Base-by-base conservation (phyloP, 176 grass and related monocot genomes). In the Rhynchospora pubera region DNA sequence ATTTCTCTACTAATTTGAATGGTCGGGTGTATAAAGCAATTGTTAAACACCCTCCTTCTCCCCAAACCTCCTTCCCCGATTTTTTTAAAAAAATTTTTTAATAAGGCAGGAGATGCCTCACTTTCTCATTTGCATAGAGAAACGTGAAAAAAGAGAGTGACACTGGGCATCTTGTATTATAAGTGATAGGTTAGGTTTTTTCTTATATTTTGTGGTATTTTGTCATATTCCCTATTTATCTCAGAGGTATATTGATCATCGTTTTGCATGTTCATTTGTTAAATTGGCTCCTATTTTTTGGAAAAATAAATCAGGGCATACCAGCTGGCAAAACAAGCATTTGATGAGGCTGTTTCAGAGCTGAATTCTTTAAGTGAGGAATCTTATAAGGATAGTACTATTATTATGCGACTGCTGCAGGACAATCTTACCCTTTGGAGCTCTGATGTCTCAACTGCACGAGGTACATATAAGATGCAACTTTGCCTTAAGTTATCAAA, bases 391-490 rank as follows among this genome's bases (percentile, higher is more conserved):
- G 90, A 94, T 26, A 92, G 85, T 83, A 63, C 72, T 79, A 52
- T 92, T 81, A 90, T 94, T 81, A 86, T 97, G 61, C 86, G 93
- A 65, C 80, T 94, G 85, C 71, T 97, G 69, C 89, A 84, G 83
- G 90, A 92, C 71, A 97, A 94, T 83, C 64, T 94, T 53, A 65
- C 77, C 66, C 80, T 94, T 73, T 97, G 94, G 91, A 89, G 44
- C 2, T 72, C 86, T 22, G 83, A 92, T 70, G 22, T 68, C 44
- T 23, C 86, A 72, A 82, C 64, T 42, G 83, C 75, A 83, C 88
- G 88, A 77, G 72, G 72, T 77, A 77, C 72, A 55, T 77, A 15
- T 44, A 45, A 46, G 45, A 3, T 30, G 55, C 24, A 51, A 52
- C 12, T 64, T 65, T 44, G 12, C 23, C 16, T 47, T 75, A 56